Evolutionary conservation across 495 filamentous ascomycete genomes (phyloP), one percentile per base, ranked within the genome.

Genomic region (Penicillium ochrochloron): DNA sequence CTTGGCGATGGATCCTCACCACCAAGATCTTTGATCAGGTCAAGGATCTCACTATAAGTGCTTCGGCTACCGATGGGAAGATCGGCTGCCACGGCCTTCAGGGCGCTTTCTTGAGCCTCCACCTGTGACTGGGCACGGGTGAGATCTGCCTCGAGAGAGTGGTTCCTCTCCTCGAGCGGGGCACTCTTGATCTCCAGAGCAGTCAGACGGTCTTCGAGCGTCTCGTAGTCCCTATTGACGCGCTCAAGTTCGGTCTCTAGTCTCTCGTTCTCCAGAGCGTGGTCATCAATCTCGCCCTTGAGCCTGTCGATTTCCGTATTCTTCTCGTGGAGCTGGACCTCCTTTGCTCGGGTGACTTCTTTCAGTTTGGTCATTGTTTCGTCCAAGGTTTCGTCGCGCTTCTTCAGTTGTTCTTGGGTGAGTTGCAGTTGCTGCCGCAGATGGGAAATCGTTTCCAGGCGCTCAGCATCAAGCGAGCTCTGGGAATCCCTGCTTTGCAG

Each of bases 271-370:
- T 78, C 71, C 19, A 78, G 60, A 4, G 66, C 68, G 8, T 76
- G 74, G 23, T 77, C 67, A n/a, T 76, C 72, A 39, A 75, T 70
- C 52, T 79, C 73, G 1, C 66, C 66, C 33, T 75, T 74, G 31
- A 93, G 70, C 12, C 66, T 66, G 19, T 81, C 80, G 52, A 80
- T 79, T 52, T 76, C 75, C 0, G 70, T 56, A 44, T 79, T 76
- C 37, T 78, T 81, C 57, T 80, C 75, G 2, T 67, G 74, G 12
- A 80, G 67, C 46, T 78, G 78, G 17, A 61, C 57, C 31, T 81
- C 78, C 57, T 73, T 80, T 11, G 66, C 62, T 9, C 66, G 59
- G 2, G 77, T 79, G 12, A 77, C 63, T 55, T 80, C 78, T 60
- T 70, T 73, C 46, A 81, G 63, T 50, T 73, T 80, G 3, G 66